phyloP scores from a whole-genome alignment of 1,284 basidiomycete species.

The Cutaneotrichosporon mucoides region DNA sequence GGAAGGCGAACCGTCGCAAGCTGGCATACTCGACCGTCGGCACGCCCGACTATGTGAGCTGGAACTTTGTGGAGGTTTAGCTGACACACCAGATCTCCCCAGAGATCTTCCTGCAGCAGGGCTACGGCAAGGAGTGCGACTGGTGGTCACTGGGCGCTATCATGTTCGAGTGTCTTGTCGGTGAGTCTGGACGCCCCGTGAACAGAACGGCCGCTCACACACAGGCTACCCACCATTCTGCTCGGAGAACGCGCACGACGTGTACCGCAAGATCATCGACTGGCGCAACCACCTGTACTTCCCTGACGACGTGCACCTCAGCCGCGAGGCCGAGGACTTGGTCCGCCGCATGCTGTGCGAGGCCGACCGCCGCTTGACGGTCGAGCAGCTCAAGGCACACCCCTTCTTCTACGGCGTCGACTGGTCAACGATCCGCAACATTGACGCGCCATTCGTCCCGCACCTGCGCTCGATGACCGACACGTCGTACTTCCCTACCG shows the following conservation, averaged over 20 bases:
- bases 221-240: constrained; percentile 88
- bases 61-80: no score
- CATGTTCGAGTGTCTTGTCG: constrained; percentile 95
- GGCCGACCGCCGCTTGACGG: constrained; percentile 69
- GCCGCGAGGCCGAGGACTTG: constrained; percentile 85
- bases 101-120: constrained; percentile 95
- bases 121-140: constrained; percentile 97
- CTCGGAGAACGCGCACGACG: constrained; percentile 95
- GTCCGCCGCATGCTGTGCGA: constrained; percentile 74
- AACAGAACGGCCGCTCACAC: background rate
- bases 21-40: constrained; percentile 97
- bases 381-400: constrained; percentile 88
- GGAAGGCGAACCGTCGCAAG: constrained; percentile 98
- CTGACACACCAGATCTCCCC: constrained; percentile 91
- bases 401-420: constrained; percentile 97
- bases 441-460: constrained; percentile 94
- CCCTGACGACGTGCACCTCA: constrained; percentile 94
- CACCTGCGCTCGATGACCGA: constrained; percentile 88
- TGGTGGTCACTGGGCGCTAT: constrained; percentile 98
- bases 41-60: constrained; percentile 79
- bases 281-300: constrained; percentile 89
- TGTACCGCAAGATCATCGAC: constrained; percentile 97
- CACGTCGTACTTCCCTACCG: constrained; percentile 87
- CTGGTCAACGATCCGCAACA: constrained; percentile 83
- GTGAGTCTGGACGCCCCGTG: constrained; percentile 19